Percentiles rank a stretch among this genome's conserved stretches.
Evolutionary conservation across 305 asterid species (phyloP).

Genomic region (Fraxinus xanthoxyloides): DNA sequence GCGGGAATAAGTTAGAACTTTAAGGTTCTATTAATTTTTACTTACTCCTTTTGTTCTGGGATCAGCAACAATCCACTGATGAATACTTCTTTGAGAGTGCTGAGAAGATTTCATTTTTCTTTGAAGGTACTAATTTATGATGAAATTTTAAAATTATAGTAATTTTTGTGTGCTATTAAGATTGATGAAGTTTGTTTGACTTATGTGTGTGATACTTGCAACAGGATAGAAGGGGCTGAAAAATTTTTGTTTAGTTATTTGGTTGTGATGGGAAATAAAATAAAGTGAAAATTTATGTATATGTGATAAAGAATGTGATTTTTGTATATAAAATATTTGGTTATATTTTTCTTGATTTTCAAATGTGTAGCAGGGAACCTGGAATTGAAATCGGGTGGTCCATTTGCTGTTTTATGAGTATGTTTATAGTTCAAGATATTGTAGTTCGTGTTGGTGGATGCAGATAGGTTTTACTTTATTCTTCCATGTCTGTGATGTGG

Average conservation of each 20-base stretch:
- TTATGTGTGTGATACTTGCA: not conserved
- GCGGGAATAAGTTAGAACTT: not conserved
- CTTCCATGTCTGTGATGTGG: not conserved
- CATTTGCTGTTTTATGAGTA: not conserved
- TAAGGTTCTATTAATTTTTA: constrained; percentile 3
- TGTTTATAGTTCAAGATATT: not conserved
- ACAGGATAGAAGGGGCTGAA: not conserved
- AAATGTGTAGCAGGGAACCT: not conserved
- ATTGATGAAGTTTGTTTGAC: not conserved
- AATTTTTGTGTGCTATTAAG: not conserved
- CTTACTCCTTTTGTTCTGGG: constrained; percentile 12
- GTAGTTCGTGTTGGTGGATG: not conserved
- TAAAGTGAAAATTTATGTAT: not conserved
- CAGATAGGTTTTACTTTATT: not conserved
- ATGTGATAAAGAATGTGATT: not conserved
- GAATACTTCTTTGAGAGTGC: constrained; percentile 87
- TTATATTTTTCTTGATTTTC: not conserved
- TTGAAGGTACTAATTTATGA: constrained; percentile 63
- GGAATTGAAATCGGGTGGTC: not conserved
- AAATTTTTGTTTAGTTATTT: not conserved
- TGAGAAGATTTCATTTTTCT: constrained; percentile 91
- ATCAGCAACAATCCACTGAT: constrained; percentile 61
- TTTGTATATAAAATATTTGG: not conserved
- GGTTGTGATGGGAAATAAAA: not conserved
- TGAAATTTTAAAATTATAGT: not conserved